phyloP scores from a whole-genome alignment of 1,284 basidiomycete species.

The Sporisorium iseilematis-ciliati region DNA sequence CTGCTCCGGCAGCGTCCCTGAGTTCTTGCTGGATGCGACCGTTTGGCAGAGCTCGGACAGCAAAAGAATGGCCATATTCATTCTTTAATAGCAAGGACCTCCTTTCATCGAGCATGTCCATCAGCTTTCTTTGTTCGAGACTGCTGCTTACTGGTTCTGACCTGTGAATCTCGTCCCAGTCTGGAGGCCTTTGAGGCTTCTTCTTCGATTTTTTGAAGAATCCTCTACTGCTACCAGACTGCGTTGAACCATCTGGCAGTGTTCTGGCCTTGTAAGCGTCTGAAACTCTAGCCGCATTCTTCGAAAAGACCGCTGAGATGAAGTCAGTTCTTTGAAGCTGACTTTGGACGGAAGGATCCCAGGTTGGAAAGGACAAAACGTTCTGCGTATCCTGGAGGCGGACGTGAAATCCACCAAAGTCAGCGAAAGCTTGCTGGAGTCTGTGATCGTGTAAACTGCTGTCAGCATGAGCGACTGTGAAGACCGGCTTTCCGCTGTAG shows the following conservation, averaged over 20 bases:
- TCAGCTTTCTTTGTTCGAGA: not conserved
- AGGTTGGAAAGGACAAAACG: too few relatives aligned
- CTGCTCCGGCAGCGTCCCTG: not conserved
- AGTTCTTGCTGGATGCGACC: slow-evolving; percentile 3
- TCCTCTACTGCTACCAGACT: too few relatives aligned
- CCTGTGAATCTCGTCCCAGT: not conserved
- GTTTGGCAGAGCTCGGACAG: not conserved
- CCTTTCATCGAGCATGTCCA: not conserved
- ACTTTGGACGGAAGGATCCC: too few relatives aligned
- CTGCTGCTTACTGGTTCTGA: not conserved
- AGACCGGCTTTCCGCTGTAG: slow-evolving; percentile 9
- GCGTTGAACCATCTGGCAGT: too few relatives aligned
- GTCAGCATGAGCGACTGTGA: not conserved
- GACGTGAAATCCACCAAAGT: slow-evolving; percentile 14
- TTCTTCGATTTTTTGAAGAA: not conserved
- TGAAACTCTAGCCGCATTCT: too few relatives aligned
- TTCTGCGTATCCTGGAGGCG: not conserved
- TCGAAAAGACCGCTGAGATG: too few relatives aligned
- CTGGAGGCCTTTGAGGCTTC: not conserved
- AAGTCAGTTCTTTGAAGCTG: too few relatives aligned
- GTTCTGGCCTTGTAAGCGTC: too few relatives aligned
- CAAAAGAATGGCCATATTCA: too few relatives aligned
- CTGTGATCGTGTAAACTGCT: not conserved
- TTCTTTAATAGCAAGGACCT: not conserved
- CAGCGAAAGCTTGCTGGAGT: slow-evolving; percentile 1